phyloP scores from a whole-genome alignment of 129 eudicot species.

The Tagetes patula region DNA sequence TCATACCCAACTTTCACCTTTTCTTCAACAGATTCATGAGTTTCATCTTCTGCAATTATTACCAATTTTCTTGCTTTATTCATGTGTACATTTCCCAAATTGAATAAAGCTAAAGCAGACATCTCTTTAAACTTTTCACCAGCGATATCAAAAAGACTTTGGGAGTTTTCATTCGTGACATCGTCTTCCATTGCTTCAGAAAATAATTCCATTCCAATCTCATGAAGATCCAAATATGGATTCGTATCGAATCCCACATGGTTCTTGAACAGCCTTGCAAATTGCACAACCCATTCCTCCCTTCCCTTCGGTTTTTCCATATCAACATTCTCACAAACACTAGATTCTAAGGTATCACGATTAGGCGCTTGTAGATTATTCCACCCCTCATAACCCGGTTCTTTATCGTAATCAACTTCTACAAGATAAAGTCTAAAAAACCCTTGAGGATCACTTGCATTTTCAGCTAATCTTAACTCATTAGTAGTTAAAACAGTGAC shows the following conservation, averaged over 20 bases:
- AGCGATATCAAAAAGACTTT: slow-evolving; percentile 63
- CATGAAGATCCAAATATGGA: slow-evolving; percentile 88
- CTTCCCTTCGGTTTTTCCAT: slow-evolving; percentile 19
- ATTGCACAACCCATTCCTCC: slow-evolving; percentile 84
- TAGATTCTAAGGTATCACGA: slow-evolving; percentile 24
- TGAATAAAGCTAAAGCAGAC: slow-evolving; percentile 87
- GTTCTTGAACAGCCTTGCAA: slow-evolving; percentile 72
- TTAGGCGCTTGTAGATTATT: slow-evolving; percentile 18
- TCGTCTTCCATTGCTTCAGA: slow-evolving; percentile 90
- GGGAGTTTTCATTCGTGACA: slow-evolving; percentile 66
- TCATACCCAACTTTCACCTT: slow-evolving; percentile 62
- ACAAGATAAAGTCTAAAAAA: slow-evolving; percentile 57
- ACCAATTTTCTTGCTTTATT: slow-evolving; percentile 74
- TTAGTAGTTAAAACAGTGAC: slow-evolving; percentile 76
- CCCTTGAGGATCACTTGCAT: slow-evolving; percentile 53
- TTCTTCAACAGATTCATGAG: slow-evolving; percentile 37
- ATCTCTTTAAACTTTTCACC: slow-evolving; percentile 78
- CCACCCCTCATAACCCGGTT: slow-evolving; percentile 63
- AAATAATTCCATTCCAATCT: slow-evolving; percentile 77
- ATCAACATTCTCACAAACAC: slow-evolving; percentile 28
- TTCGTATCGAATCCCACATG: slow-evolving; percentile 92
- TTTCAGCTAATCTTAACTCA: slow-evolving; percentile 82
- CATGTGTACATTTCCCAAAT: slow-evolving; percentile 93
- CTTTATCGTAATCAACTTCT: slow-evolving; percentile 76
- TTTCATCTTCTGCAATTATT: slow-evolving; percentile 50